Evolutionary conservation across 345 rosid genomes (phyloP).

Genomic region (Hibiscus syriacus): DNA sequence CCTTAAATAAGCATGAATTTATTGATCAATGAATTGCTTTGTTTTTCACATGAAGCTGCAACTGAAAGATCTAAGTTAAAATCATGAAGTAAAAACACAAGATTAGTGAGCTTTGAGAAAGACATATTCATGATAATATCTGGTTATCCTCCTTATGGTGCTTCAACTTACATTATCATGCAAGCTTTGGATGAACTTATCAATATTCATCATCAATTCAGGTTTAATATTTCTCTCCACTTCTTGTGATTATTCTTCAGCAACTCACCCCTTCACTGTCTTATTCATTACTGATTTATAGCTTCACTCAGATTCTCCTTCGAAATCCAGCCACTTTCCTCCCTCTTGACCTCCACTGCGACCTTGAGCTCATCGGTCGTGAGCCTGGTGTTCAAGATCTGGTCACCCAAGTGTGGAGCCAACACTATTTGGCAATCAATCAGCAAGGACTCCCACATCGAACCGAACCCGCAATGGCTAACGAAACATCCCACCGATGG

Average conservation of each 20-base stretch:
- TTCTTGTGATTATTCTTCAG: conserved; percentile 38
- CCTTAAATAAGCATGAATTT: not conserved
- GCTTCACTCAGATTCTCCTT: conserved; percentile 36
- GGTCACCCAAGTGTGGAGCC: conserved; percentile 55
- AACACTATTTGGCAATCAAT: conserved; percentile 51
- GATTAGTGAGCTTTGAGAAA: too few species aligned
- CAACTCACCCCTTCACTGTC: conserved; percentile 29
- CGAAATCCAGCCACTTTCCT: conserved; percentile 48
- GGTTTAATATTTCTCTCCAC: conserved; percentile 29
- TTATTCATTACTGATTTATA: conserved; percentile 43
- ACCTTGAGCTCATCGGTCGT: conserved; percentile 47
- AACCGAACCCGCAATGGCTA: conserved; percentile 64
- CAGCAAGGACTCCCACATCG: conserved; percentile 67
- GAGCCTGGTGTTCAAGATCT: conserved; percentile 51
- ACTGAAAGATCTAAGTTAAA: not conserved
- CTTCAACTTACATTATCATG: conserved; percentile 21
- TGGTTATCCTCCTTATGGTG: too few species aligned
- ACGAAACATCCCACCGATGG: conserved; percentile 64
- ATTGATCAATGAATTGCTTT: not conserved
- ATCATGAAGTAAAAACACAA: too few species aligned
- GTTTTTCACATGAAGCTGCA: not conserved
- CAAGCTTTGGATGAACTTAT: conserved; percentile 36
- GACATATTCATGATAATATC: too few species aligned
- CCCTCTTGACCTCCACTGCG: conserved; percentile 50
- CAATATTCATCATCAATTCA: conserved; percentile 27